Evolutionary conservation across 768 basidiomycete species (phyloP).

Genomic region (Leccinum rimulosum): DNA sequence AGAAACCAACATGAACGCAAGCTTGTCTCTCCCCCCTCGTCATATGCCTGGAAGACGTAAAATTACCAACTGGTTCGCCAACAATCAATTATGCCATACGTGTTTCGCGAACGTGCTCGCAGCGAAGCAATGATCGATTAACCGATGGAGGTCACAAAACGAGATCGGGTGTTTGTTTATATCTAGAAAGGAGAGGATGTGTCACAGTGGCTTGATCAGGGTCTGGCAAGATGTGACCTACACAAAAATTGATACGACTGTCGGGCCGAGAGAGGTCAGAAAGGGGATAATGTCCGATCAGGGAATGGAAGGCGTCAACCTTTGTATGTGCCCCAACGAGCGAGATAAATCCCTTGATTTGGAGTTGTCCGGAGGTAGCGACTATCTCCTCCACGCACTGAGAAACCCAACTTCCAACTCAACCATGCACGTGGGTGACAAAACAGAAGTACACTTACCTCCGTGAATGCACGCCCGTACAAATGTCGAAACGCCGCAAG

Average conservation of each 20-base stretch:
- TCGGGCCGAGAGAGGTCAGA: slow-evolving; percentile 23
- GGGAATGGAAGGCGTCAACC: slow-evolving; percentile 38
- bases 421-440: slow-evolving; percentile 1
- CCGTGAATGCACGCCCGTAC: slow-evolving; percentile 67
- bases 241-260: slow-evolving; percentile 89
- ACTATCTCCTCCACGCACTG: slow-evolving; percentile 72
- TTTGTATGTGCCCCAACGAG: slow-evolving; percentile 72
- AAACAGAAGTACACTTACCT: slow-evolving; percentile 45
- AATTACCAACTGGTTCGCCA: slow-evolving; percentile 3
- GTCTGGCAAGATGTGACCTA: slow-evolving; percentile 35
- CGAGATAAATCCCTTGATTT: slow-evolving; percentile 81
- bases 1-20: slow-evolving; percentile 19
- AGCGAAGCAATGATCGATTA: slow-evolving; percentile 64
- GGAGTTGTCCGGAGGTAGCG: slow-evolving; percentile 46
- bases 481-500: slow-evolving; percentile 69
- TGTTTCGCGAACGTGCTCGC: slow-evolving; percentile 73
- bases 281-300: slow-evolving; percentile 13
- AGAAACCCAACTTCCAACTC: slow-evolving; percentile 17
- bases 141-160: slow-evolving; percentile 61
- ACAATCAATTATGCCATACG: slow-evolving; percentile 38
- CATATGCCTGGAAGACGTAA: slow-evolving; percentile 53
- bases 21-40: slow-evolving; percentile 56
- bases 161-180: slow-evolving; percentile 75
- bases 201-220: neutral
- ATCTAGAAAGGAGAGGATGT: slow-evolving; percentile 42